These are phyloP conservation scores for Aspergillus terreus DNA, from an alignment of 2,329 filamentous ascomycete species.

Conservation along the genomic window DNA sequence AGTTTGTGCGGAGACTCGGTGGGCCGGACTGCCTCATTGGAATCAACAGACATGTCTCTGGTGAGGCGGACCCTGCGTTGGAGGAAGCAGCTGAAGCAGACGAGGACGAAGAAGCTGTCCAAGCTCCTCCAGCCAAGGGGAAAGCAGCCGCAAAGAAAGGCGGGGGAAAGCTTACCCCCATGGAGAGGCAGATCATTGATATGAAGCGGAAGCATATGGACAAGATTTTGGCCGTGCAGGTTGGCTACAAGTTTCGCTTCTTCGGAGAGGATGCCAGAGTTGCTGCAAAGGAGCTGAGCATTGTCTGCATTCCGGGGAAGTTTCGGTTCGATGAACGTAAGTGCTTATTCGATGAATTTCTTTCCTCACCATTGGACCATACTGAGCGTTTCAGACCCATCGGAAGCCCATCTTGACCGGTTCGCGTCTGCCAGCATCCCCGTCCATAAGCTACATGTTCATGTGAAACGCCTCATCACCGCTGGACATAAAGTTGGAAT, in stretches of 20 bases:
- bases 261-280: slow-evolving; percentile 91
- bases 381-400: slow-evolving; percentile 56
- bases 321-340: slow-evolving; percentile 85
- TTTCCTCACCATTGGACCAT: not conserved
- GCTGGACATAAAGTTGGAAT: slow-evolving; percentile 96
- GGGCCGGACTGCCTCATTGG: slow-evolving; percentile 74
- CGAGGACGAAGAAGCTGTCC: slow-evolving; percentile 49
- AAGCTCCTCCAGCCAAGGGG: slow-evolving; percentile 44
- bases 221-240: slow-evolving; percentile 85
- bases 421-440: slow-evolving; percentile 97
- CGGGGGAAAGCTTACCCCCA: slow-evolving; percentile 82
- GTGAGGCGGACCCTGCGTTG: slow-evolving; percentile 49
- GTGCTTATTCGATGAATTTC: slow-evolving; percentile 21
- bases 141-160: slow-evolving; percentile 61
- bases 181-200: slow-evolving; percentile 89
- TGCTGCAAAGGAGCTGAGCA: slow-evolving; percentile 85
- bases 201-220: slow-evolving; percentile 91
- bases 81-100: slow-evolving; percentile 59
- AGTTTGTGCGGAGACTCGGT: slow-evolving; percentile 87
- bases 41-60: slow-evolving; percentile 58
- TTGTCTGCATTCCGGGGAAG: slow-evolving; percentile 95
- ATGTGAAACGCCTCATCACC: slow-evolving; percentile 86
- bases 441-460: slow-evolving; percentile 83
- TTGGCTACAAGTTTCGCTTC: slow-evolving; percentile 97
- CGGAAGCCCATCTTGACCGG: slow-evolving; percentile 84